Evolutionary conservation across 164 flowering plant species (phyloP), one percentile per base, ranked within the genome.

Genomic region (Vitis riparia): DNA sequence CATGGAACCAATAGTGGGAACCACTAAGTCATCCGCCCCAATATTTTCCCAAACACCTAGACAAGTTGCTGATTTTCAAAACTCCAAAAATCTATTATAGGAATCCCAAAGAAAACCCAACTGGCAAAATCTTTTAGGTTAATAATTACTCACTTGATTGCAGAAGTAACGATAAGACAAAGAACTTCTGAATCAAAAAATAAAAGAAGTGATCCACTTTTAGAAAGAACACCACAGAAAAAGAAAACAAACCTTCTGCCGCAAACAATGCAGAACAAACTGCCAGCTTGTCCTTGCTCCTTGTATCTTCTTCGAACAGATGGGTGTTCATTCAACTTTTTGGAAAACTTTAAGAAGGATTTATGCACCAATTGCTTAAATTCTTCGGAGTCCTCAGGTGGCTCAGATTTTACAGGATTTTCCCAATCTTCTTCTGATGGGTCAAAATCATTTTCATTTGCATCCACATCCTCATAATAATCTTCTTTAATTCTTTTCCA

Each of bases 181-280:
- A 62, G 23, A 65, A 56, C n/a, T 71, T 69, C 62, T 66, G 51
- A 73, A 55, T n/a, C 52, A 53, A 56, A 65, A 62, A 3, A 61
- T 64, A n/a, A 51, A 50, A 62, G 3, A 19, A 9, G 32, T 59
- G 11, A 65, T 51, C 51, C 78, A 13, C 48, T 37, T 48, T 44
- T 23, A 68, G 51, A 58, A 67, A 65, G 23, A 61, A 55, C 60
- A 70, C 55, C n/a, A 32, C 5, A 58, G 59, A 44, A 71, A 23
- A 71, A 73, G 75, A 77, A 78, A 67, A 85, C 88, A 76, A 60
- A 83, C 89, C 85, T 83, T 77, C 76, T 73, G 73, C 84, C 80
- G 59, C 89, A 85, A 14, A 82, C 83, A 53, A 81, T 69, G 79
- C 89, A 85, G 74, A 76, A 80, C 80, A 85, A 78, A 72, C 64